Conservation (phyloP, 2,329 filamentous ascomycete species). For the Alternaria angustiovoidea region DNA sequence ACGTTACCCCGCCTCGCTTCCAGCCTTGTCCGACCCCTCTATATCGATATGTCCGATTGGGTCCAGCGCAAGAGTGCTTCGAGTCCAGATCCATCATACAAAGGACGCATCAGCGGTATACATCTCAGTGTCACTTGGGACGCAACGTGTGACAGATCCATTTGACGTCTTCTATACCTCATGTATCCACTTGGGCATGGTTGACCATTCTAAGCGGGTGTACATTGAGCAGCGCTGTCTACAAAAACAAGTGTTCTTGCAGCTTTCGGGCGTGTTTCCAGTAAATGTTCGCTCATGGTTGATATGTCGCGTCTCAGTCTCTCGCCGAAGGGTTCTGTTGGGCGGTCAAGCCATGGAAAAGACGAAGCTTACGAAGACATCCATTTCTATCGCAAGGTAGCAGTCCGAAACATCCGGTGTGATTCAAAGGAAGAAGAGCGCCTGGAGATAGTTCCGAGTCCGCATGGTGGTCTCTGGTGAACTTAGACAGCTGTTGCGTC, state of each 20-base stretch:
- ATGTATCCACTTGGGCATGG: background rate
- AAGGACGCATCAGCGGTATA: background rate
- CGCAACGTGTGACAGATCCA: background rate
- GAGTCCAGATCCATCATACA: background rate
- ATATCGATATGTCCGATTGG: background rate
- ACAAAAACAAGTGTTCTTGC: background rate
- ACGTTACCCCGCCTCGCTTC: conserved; percentile 14
- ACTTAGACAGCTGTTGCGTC: background rate
- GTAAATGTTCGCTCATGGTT: background rate
- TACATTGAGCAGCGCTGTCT: background rate
- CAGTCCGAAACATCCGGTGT: background rate
- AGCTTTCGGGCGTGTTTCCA: background rate
- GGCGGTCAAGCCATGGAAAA: background rate
- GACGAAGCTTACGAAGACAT: background rate
- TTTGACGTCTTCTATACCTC: background rate
- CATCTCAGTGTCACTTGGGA: background rate
- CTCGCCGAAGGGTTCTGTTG: background rate
- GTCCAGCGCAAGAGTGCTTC: background rate
- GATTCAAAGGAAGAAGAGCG: background rate
- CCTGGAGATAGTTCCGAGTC: background rate
- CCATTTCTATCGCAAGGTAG: background rate
- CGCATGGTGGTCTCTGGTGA: background rate
- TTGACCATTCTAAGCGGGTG: background rate
- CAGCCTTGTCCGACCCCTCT: conserved; percentile 11
- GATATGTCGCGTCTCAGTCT: background rate